Conservation (phyloP, 2,329 filamentous ascomycete genomes). For the Thielaviopsis populi region DNA sequence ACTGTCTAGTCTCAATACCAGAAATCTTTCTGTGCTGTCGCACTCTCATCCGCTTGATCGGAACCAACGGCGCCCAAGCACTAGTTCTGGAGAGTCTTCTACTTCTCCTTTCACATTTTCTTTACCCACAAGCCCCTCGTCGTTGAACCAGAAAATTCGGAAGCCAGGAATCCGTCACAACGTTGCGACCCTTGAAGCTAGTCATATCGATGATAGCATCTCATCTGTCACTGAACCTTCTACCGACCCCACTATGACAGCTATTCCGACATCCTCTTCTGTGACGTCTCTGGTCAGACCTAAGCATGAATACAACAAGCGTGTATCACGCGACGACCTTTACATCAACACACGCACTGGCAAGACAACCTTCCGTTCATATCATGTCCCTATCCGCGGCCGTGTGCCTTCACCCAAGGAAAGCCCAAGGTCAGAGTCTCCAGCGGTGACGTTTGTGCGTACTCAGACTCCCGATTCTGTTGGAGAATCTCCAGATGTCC, state of each 20-base stretch:
- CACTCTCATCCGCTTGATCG: not conserved
- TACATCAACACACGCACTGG: conserved; percentile 23
- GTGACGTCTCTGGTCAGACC: conserved; percentile 11
- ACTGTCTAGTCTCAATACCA: not conserved
- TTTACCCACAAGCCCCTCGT: not conserved
- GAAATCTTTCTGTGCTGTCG: not conserved
- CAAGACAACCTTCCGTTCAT: conserved; percentile 26
- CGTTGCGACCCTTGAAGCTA: not conserved
- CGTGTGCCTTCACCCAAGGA: conserved; percentile 31
- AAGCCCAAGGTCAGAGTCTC: conserved; percentile 25
- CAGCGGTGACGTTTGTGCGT: conserved; percentile 25
- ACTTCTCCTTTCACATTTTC: not conserved
- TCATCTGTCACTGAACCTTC: not conserved
- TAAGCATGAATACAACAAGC: conserved; percentile 22
- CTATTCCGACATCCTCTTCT: conserved; percentile 12
- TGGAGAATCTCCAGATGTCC: conserved; percentile 23
- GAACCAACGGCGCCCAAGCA: not conserved
- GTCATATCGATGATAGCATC: not conserved
- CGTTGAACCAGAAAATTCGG: not conserved
- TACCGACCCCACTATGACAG: conserved; percentile 9
- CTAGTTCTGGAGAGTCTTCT: conserved; percentile 2
- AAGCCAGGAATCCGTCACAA: not conserved
- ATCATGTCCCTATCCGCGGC: conserved; percentile 29
- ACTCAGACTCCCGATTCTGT: conserved; percentile 31
- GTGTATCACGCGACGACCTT: conserved; percentile 32